phyloP scores from a whole-genome alignment of 2,329 filamentous ascomycete genomes.

The Lasiodiplodia hormozganensis region DNA sequence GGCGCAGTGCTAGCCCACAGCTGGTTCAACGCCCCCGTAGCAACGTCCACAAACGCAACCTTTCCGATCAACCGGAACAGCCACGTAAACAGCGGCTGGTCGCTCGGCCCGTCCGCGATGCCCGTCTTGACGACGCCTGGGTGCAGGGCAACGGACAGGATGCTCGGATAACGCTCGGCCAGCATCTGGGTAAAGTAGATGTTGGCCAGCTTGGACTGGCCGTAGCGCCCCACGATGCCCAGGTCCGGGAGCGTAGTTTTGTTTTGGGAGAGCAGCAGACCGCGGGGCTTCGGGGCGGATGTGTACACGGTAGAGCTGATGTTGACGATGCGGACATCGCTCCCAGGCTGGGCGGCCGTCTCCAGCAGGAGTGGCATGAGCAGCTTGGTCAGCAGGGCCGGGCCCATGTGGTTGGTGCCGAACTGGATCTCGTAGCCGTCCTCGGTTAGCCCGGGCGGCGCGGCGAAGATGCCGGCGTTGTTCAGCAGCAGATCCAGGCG shows the following conservation, averaged over 20 bases:
- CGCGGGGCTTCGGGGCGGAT: constrained; percentile 43
- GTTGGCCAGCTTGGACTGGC: constrained; percentile 59
- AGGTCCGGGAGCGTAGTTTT: constrained; percentile 38
- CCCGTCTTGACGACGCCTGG: constrained; percentile 58
- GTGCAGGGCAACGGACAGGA: constrained; percentile 55
- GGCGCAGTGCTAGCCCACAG: constrained; percentile 50
- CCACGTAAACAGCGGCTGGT: constrained; percentile 24
- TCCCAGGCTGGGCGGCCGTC: neutral
- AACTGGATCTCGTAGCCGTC: constrained; percentile 61
- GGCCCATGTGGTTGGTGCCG: constrained; percentile 60
- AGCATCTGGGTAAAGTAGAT: constrained; percentile 55
- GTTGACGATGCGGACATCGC: neutral
- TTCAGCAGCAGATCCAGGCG: constrained; percentile 56
- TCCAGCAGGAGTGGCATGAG: constrained; percentile 47
- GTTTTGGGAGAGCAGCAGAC: constrained; percentile 40
- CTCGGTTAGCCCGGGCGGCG: constrained; percentile 47
- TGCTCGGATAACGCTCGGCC: constrained; percentile 52
- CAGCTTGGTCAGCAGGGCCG: constrained; percentile 56
- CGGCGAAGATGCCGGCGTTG: constrained; percentile 55
- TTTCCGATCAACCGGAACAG: constrained; percentile 38
- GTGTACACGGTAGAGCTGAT: constrained; percentile 34
- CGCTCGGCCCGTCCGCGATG: constrained; percentile 37
- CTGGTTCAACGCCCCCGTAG: constrained; percentile 50
- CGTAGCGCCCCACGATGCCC: constrained; percentile 51
- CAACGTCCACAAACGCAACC: constrained; percentile 36